These are phyloP conservation scores for Talaromyces rugulosus DNA, from an alignment of 2,329 filamentous ascomycete species.

Conservation along the genomic window DNA sequence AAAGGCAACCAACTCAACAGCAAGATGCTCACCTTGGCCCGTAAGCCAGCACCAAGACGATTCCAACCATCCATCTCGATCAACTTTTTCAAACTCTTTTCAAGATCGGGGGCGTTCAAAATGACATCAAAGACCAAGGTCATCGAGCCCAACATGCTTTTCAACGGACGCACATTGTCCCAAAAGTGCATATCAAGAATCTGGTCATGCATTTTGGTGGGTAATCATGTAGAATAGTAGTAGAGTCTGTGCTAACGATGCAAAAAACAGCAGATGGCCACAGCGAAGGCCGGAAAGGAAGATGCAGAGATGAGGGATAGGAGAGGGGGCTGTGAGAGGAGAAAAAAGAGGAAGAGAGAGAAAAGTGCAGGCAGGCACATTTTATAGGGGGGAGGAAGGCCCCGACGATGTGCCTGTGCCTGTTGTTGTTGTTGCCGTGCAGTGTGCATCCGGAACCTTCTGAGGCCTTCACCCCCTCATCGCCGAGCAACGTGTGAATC, in stretches of 20 bases:
- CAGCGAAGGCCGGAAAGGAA: background rate
- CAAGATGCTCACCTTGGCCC: background rate
- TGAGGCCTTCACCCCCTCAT: too few relatives aligned
- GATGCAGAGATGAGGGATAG: background rate
- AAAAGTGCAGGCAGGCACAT: background rate
- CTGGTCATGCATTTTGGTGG: background rate
- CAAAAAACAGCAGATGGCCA: background rate
- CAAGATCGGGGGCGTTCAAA: background rate
- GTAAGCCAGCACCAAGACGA: background rate
- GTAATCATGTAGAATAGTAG: background rate
- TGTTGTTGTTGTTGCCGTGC: too few relatives aligned
- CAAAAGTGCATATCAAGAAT: background rate
- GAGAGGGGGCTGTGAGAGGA: background rate
- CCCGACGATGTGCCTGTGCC: too few relatives aligned
- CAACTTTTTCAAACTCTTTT: background rate
- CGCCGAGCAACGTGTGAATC: background rate
- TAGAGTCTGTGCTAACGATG: background rate
- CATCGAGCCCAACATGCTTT: slow-evolving; percentile 4
- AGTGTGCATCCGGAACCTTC: too few relatives aligned
- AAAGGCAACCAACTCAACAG: background rate
- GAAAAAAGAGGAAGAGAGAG: background rate
- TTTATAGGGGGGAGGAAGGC: too few relatives aligned
- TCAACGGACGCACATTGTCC: background rate
- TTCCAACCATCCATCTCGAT: background rate
- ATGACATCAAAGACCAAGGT: background rate